These are phyloP conservation scores for Gardenia jasminoides DNA, from an alignment of 257 asterid species.

Conservation along the genomic window DNA sequence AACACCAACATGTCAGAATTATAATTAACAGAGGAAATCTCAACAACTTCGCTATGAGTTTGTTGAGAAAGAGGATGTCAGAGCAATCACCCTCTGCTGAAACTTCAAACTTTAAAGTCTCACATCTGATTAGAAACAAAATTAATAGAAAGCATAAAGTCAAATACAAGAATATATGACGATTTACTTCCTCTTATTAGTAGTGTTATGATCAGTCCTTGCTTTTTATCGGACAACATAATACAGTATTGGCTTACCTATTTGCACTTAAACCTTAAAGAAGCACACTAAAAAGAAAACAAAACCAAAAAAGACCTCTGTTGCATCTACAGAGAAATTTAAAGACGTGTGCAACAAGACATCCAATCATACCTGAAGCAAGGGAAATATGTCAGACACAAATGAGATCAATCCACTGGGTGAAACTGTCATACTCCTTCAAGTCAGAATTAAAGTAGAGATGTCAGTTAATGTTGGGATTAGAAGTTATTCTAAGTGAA, in stretches of 20 bases:
- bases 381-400: constrained; percentile 75
- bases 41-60: not conserved
- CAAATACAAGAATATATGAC: not conserved
- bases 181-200: not conserved
- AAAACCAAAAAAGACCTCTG: not conserved
- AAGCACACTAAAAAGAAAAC: not conserved
- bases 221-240: not conserved
- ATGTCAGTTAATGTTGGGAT: constrained; percentile 29
- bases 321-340: constrained; percentile 5
- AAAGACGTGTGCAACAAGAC: constrained; percentile 8
- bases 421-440: constrained; percentile 65
- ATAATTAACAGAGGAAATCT: not conserved
- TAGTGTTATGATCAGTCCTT: not conserved
- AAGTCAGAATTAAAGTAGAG: constrained; percentile 29
- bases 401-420: constrained; percentile 71
- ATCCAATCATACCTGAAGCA: constrained; percentile 69
- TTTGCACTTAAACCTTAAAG: not conserved
- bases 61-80: not conserved
- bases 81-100: not conserved
- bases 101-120: not conserved
- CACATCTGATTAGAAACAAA: not conserved
- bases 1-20: not conserved
- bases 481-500: constrained; percentile 17
- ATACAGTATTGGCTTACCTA: not conserved
- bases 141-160: not conserved